Conservation (phyloP, 768 basidiomycete genomes). For the Astraeus odoratus region DNA sequence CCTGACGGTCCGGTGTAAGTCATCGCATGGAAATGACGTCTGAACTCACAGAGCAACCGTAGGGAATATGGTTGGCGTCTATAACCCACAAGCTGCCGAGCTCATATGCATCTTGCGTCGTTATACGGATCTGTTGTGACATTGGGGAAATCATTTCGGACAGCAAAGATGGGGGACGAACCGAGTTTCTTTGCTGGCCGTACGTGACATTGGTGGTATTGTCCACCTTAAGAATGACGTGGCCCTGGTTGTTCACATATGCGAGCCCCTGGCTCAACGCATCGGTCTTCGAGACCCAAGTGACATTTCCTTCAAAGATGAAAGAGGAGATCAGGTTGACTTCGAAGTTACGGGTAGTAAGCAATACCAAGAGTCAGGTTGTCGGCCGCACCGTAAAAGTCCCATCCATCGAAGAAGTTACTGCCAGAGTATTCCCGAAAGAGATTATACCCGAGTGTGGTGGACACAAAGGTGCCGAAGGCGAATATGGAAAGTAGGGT, state of each 20-base stretch:
- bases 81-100: slow-evolving; percentile 42
- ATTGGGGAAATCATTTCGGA: background rate
- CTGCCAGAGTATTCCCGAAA: slow-evolving; percentile 39
- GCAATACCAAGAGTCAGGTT: slow-evolving; percentile 37
- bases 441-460: slow-evolving; percentile 27
- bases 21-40: slow-evolving; percentile 3
- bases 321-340: too few species aligned
- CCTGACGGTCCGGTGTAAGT: slow-evolving; percentile 7
- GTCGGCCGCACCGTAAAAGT: slow-evolving; percentile 44
- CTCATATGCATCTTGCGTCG: slow-evolving; percentile 35
- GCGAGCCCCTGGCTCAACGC: slow-evolving; percentile 46
- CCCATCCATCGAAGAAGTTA: slow-evolving; percentile 50
- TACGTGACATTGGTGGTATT: slow-evolving; percentile 49
- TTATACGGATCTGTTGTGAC: slow-evolving; percentile 36
- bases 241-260: slow-evolving; percentile 52
- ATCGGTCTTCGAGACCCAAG: slow-evolving; percentile 43
- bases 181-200: slow-evolving; percentile 53
- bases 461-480: slow-evolving; percentile 3
- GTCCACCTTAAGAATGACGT: slow-evolving; percentile 71
- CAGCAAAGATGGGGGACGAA: slow-evolving; percentile 20
- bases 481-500: background rate
- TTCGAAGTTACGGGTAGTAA: background rate
- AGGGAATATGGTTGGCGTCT: slow-evolving; percentile 44
- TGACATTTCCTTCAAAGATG: slow-evolving; percentile 50
- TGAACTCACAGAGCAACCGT: slow-evolving; percentile 48